Evolutionary conservation across 2,329 filamentous ascomycete genomes (phyloP).

Genomic region (Ustulina deusta): DNA sequence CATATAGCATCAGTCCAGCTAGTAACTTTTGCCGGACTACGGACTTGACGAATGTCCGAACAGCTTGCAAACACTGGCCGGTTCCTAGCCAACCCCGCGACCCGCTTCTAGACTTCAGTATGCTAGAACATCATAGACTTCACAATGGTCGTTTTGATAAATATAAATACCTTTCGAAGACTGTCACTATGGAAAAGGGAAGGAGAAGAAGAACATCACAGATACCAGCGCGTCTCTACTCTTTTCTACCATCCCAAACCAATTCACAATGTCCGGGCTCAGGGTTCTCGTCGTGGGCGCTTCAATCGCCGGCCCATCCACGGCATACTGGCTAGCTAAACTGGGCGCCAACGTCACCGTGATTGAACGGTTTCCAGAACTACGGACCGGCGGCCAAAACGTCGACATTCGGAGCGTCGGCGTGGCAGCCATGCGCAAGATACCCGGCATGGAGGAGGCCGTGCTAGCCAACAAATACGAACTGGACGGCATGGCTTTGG

Average conservation of each 20-base stretch:
- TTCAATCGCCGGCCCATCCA: conserved; percentile 43
- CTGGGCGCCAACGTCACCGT: conserved; percentile 43
- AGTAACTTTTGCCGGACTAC: conserved; percentile 51
- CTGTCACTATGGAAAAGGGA: no score
- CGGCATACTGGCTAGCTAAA: conserved; percentile 45
- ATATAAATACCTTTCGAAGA: no score
- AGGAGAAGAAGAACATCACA: no score
- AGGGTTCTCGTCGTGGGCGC: conserved; percentile 36
- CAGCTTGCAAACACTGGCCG: no score
- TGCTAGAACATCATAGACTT: no score
- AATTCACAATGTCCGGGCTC: no score
- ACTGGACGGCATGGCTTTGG: conserved; percentile 58
- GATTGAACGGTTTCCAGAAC: conserved; percentile 45
- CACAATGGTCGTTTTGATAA: no score
- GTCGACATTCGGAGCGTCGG: conserved; percentile 47
- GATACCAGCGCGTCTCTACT: no score
- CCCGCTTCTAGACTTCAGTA: no score
- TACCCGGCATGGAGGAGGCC: conserved; percentile 54
- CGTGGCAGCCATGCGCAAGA: conserved; percentile 43
- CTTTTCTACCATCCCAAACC: no score
- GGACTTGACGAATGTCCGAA: no score
- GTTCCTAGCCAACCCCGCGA: no score
- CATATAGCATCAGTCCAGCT: conserved; percentile 59
- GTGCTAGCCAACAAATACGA: conserved; percentile 54
- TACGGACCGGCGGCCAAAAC: conserved; percentile 45